These are phyloP conservation scores for Fusarium setosum DNA, from an alignment of 2,329 filamentous ascomycete species.

Conservation along the genomic window DNA sequence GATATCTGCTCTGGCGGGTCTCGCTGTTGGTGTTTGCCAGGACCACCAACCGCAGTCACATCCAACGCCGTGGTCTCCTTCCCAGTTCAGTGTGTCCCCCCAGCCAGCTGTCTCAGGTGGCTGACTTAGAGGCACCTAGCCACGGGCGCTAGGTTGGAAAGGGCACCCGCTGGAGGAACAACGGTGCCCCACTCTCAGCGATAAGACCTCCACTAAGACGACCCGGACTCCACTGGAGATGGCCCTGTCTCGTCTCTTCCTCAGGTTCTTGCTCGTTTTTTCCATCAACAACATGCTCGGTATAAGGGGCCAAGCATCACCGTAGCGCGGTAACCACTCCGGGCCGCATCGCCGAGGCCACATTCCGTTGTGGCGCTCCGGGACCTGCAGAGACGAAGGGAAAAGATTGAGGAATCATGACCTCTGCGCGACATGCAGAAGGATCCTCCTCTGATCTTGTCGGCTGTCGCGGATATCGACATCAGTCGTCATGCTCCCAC, in stretches of 20 bases:
- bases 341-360: constrained; percentile 18
- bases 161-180: not conserved
- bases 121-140: not conserved
- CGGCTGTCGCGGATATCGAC: constrained; percentile 4
- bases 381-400: not conserved
- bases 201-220: not conserved
- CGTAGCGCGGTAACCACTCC: constrained; percentile 8
- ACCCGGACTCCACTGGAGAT: not conserved
- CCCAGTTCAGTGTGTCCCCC: constrained; percentile 5
- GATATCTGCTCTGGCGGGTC: constrained; percentile 33
- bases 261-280: constrained; percentile 24
- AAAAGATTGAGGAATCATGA: not conserved
- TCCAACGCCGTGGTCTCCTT: not conserved
- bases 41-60: constrained; percentile 18
- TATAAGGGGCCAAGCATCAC: constrained; percentile 20
- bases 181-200: not conserved
- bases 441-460: constrained; percentile 7
- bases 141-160: not conserved
- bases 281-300: constrained; percentile 34
- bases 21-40: constrained; percentile 8
- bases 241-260: constrained; percentile 9
- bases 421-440: not conserved
- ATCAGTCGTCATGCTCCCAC: constrained; percentile 12
- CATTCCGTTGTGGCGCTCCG: constrained; percentile 9
- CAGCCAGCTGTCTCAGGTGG: constrained; percentile 39